These are phyloP conservation scores for Diplotaxis tenuifolia DNA, from an alignment of 345 rosid species.

Conservation along the genomic window DNA sequence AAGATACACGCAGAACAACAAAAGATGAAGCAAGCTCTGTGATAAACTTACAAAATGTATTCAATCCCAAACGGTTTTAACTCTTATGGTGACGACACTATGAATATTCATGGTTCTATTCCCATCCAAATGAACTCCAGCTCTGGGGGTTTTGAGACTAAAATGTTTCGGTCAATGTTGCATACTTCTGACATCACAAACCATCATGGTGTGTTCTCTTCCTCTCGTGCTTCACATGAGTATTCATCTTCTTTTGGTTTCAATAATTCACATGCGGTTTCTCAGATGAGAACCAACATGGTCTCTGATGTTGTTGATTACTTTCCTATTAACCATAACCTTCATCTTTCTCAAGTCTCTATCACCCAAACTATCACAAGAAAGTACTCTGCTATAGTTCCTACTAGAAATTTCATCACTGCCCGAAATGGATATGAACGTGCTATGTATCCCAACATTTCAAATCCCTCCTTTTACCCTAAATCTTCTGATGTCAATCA, in stretches of 20 bases:
- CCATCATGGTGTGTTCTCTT: constrained; percentile 21
- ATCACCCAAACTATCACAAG: constrained; percentile 25
- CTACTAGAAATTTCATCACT: background rate
- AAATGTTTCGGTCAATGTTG: background rate
- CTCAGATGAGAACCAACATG: constrained; percentile 15
- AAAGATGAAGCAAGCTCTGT: background rate
- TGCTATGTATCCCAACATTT: constrained; percentile 7
- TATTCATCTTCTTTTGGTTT: constrained; percentile 18
- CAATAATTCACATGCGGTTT: background rate
- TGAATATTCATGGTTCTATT: background rate
- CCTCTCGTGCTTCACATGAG: constrained; percentile 10
- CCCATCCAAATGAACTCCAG: constrained; percentile 2
- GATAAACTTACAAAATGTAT: constrained; percentile 23
- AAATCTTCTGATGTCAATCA: background rate
- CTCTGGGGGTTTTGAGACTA: constrained; percentile 3
- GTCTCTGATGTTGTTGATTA: constrained; percentile 10
- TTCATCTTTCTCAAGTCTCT: constrained; percentile 21
- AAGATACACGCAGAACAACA: background rate
- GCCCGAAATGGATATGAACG: constrained; percentile 4
- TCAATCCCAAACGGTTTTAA: constrained; percentile 5
- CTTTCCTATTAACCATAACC: background rate
- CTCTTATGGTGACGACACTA: background rate
- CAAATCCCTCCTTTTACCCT: constrained; percentile 4
- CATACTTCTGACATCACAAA: constrained; percentile 13
- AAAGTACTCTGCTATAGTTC: constrained; percentile 12